Evolutionary conservation across 192 early-diverging fungal genomes (phyloP).

Genomic region (Thamnidium elegans): DNA sequence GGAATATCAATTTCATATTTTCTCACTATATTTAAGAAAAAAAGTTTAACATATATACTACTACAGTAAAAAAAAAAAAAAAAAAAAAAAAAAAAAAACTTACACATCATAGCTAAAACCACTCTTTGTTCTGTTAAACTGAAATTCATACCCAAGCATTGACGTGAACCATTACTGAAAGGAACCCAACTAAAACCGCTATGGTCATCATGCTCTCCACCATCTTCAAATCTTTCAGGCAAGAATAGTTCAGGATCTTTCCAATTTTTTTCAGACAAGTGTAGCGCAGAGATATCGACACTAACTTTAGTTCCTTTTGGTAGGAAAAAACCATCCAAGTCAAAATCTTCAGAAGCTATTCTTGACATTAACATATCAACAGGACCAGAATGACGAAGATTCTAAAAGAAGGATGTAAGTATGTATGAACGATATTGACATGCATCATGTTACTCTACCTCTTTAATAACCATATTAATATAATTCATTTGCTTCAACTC

Average conservation of each 20-base stretch:
- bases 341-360: neutral
- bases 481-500: conserved; percentile 27
- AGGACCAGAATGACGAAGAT: conserved; percentile 12
- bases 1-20: conserved; percentile 10
- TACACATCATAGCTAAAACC: conserved; percentile 44
- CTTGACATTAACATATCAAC: neutral
- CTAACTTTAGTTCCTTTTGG: neutral
- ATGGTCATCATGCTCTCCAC: neutral
- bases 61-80: neutral
- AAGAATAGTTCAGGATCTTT: neutral
- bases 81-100: conserved; percentile 1
- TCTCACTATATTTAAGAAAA: neutral
- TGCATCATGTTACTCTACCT: neutral
- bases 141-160: conserved; percentile 66
- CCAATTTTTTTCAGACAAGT: neutral
- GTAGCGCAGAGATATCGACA: neutral
- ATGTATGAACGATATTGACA: no score
- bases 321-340: neutral
- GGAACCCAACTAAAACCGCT: conserved; percentile 41
- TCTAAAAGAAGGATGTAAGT: no score
- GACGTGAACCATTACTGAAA: conserved; percentile 54
- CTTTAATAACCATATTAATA: conserved; percentile 30
- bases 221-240: neutral
- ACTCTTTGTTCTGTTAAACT: conserved; percentile 57
- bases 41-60: neutral